Evolutionary conservation across 805 yeast species (phyloP).

Genomic region (Citeromyces matritensis): DNA sequence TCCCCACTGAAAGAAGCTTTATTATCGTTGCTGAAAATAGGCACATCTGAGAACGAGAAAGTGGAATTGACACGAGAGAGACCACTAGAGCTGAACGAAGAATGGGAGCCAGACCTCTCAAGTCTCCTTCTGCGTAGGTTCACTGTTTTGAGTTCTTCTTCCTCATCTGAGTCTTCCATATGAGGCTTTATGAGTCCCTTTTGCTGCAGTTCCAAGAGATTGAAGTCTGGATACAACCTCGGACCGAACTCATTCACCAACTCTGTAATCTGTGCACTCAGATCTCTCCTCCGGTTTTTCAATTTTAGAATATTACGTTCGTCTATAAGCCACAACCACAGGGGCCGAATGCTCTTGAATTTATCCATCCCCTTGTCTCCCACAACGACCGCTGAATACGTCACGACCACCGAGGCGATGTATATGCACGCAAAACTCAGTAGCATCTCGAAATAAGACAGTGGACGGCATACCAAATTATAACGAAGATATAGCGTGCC

Average conservation of each 20-base stretch:
- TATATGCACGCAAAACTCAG: constrained; percentile 35
- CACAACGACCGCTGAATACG: constrained; percentile 80
- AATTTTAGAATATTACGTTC: constrained; percentile 43
- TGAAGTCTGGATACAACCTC: constrained; percentile 75
- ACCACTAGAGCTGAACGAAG: constrained; percentile 5
- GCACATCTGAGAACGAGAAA: constrained; percentile 30
- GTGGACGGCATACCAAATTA: constrained; percentile 4
- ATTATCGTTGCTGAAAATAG: constrained; percentile 34
- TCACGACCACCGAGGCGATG: constrained; percentile 51
- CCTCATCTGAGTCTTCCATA: constrained; percentile 23
- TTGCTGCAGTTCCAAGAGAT: constrained; percentile 31
- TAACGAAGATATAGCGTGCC: constrained; percentile 24
- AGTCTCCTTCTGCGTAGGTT: constrained; percentile 27
- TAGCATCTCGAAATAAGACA: constrained; percentile 7
- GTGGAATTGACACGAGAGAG: constrained; percentile 20
- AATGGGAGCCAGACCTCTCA: constrained; percentile 4
- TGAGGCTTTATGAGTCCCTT: constrained; percentile 14
- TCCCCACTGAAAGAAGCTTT: too few species aligned
- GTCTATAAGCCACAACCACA: constrained; percentile 48
- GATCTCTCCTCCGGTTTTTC: constrained; percentile 41
- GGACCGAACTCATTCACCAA: constrained; percentile 75
- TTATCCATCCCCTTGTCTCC: constrained; percentile 93
- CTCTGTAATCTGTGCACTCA: constrained; percentile 65
- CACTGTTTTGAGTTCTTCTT: constrained; percentile 33
- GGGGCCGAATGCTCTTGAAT: constrained; percentile 69